phyloP scores from a whole-genome alignment of 495 filamentous ascomycete genomes.

The Talaromyces nanjingensis region DNA sequence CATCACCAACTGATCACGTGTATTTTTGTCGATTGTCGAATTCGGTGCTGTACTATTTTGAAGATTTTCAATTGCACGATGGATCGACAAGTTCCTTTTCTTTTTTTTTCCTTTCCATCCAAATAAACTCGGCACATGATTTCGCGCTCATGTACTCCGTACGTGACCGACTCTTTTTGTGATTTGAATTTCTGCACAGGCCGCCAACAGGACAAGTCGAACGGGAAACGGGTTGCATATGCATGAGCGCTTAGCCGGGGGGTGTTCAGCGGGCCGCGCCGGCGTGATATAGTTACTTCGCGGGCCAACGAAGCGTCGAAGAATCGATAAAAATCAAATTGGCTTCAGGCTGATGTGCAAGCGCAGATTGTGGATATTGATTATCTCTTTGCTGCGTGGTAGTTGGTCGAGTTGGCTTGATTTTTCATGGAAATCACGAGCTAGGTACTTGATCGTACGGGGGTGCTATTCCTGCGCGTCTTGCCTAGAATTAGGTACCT shows the following conservation, averaged over 20 bases:
- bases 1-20: background rate
- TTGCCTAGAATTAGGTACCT: background rate
- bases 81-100: background rate
- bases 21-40: background rate
- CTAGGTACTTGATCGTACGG: background rate
- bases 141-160: background rate
- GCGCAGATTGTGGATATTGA: background rate
- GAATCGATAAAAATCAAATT: background rate
- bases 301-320: background rate
- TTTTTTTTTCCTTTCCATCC: background rate
- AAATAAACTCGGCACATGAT: background rate
- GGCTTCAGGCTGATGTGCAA: background rate
- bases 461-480: background rate
- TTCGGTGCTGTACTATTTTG: background rate
- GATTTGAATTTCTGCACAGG: background rate
- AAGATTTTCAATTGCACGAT: background rate
- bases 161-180: background rate
- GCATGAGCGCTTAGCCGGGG: conserved; percentile 1
- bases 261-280: conserved; percentile 2
- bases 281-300: conserved; percentile 1
- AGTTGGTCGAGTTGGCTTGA: background rate
- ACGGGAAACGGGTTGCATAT: conserved; percentile 1
- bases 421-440: background rate
- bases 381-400: background rate
- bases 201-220: background rate